Percentiles rank a stretch among this genome's conserved stretches.
phyloP scores from a whole-genome alignment of 192 early-diverging fungal genomes.

The Endogone sp. region DNA sequence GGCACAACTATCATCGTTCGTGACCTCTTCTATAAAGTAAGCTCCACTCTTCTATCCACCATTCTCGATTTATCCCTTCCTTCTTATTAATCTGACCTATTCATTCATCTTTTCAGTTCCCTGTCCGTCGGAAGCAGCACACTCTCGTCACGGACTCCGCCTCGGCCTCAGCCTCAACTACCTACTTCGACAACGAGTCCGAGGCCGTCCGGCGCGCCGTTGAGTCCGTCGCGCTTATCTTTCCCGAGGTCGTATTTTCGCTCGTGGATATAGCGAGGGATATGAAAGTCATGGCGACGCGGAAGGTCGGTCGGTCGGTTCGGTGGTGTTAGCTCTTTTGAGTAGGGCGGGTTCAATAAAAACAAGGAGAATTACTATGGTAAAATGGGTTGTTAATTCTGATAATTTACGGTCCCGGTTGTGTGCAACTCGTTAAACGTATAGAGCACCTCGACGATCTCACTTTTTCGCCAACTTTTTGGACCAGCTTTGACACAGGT shows the following conservation, averaged over 20 bases:
- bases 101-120: slow-evolving; percentile 44
- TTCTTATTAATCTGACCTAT: too few relatives aligned
- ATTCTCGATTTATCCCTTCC: not conserved
- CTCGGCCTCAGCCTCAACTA: slow-evolving; percentile 19
- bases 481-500: slow-evolving; percentile 44
- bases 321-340: not conserved
- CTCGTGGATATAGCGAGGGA: slow-evolving; percentile 30
- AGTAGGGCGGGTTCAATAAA: not conserved
- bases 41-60: not conserved
- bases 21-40: slow-evolving; percentile 68
- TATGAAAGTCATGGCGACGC: slow-evolving; percentile 25
- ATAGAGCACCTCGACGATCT: slow-evolving; percentile 18
- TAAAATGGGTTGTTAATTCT: too few relatives aligned
- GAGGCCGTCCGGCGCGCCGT: slow-evolving; percentile 47
- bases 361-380: too few relatives aligned
- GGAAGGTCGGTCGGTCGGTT: slow-evolving; percentile 23
- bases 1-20: slow-evolving; percentile 60
- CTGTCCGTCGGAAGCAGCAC: slow-evolving; percentile 50
- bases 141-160: not conserved
- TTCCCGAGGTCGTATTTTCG: slow-evolving; percentile 33
- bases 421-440: not conserved
- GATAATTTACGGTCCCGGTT: not conserved
- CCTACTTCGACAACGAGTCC: slow-evolving; percentile 30
- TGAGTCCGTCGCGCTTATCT: slow-evolving; percentile 44
- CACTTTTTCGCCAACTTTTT: slow-evolving; percentile 49